A percentile compares a stretch with the other conserved stretches of the same genome.
Evolutionary conservation across 495 filamentous ascomycete species (phyloP).

Genomic region (Emericellopsis terricola): DNA sequence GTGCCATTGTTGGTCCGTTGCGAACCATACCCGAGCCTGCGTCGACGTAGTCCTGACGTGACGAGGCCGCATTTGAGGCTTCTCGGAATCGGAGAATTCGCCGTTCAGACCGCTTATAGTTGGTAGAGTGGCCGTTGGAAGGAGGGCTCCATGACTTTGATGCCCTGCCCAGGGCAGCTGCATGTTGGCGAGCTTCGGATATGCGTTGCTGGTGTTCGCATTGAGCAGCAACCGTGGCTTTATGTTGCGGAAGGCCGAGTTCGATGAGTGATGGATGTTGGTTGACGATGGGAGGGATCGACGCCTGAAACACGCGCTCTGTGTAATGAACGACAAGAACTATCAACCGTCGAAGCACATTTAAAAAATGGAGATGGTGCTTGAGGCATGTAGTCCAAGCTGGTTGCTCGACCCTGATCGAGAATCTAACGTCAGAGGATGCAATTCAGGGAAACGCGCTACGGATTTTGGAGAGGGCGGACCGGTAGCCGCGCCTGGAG

Average conservation of each 20-base stretch:
- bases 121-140: slow-evolving; percentile 12
- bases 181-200: slow-evolving; percentile 9
- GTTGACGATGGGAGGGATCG: too few relatives aligned
- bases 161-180: slow-evolving; percentile 19
- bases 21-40: slow-evolving; percentile 22
- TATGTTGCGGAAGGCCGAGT: neutral
- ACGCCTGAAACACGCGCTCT: too few relatives aligned
- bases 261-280: neutral
- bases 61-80: slow-evolving; percentile 10
- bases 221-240: neutral
- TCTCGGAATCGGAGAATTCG: slow-evolving; percentile 10
- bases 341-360: too few relatives aligned
- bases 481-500: too few relatives aligned
- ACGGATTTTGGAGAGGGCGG: too few relatives aligned
- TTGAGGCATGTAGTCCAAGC: too few relatives aligned
- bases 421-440: too few relatives aligned
- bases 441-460: too few relatives aligned
- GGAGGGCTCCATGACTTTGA: slow-evolving; percentile 18
- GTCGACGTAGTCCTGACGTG: slow-evolving; percentile 24
- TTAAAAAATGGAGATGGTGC: too few relatives aligned
- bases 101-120: slow-evolving; percentile 12
- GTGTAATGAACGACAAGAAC: too few relatives aligned
- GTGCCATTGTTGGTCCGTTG: neutral
- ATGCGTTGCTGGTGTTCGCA: neutral
- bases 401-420: too few relatives aligned